Evolutionary conservation across 805 yeast species (phyloP).

Genomic region (Allodekkera sacchari): DNA sequence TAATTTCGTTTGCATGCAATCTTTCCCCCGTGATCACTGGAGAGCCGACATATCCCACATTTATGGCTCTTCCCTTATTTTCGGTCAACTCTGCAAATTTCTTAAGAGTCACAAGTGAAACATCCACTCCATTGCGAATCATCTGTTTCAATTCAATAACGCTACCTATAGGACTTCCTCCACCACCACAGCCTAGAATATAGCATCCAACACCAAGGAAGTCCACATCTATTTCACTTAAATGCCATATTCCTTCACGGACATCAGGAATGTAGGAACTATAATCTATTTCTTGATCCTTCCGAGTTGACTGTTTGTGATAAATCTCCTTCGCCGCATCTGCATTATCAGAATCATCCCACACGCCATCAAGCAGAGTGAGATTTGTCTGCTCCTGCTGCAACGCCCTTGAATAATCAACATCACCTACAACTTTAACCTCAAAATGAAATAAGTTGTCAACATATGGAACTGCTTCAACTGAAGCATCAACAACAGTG

Average conservation of each 20-base stretch:
- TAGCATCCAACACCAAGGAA: slow-evolving; percentile 32
- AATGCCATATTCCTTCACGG: slow-evolving; percentile 26
- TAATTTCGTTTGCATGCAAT: slow-evolving; percentile 30
- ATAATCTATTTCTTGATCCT: slow-evolving; percentile 12
- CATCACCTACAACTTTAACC: slow-evolving; percentile 32
- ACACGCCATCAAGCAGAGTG: neutral
- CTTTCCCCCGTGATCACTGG: slow-evolving; percentile 36
- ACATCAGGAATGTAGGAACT: slow-evolving; percentile 8
- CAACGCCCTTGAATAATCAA: slow-evolving; percentile 22
- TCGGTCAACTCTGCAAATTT: slow-evolving; percentile 17
- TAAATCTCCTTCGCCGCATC: slow-evolving; percentile 1
- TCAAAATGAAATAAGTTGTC: slow-evolving; percentile 23
- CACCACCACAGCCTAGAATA: slow-evolving; percentile 41
- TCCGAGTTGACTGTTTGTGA: slow-evolving; percentile 1
- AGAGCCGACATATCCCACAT: slow-evolving; percentile 35
- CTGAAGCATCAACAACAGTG: slow-evolving; percentile 13
- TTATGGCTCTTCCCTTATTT: slow-evolving; percentile 22
- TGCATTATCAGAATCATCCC: neutral
- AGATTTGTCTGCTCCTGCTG: too few species aligned
- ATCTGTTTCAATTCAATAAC: slow-evolving; percentile 26
- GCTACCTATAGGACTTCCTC: slow-evolving; percentile 33
- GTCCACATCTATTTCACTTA: slow-evolving; percentile 34
- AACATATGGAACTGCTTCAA: slow-evolving; percentile 23
- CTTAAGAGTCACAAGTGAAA: slow-evolving; percentile 26
- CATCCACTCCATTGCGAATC: slow-evolving; percentile 25